Evolutionary conservation across 495 filamentous ascomycete genomes (phyloP).

Genomic region (Glonium stellatum): DNA sequence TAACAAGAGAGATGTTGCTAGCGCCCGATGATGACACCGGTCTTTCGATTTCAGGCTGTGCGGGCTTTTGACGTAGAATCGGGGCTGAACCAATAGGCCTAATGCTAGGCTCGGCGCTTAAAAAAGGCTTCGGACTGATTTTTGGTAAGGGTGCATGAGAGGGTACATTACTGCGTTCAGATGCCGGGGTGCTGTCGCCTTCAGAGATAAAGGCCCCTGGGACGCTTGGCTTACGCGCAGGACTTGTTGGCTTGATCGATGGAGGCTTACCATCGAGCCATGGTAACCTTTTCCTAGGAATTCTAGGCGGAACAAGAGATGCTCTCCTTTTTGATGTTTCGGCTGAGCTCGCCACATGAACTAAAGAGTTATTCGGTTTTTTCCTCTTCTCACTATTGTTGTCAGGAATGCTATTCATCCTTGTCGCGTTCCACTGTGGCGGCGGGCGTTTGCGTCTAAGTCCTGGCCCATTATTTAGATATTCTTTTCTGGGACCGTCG

Average conservation of each 20-base stretch:
- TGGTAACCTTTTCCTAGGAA: slow-evolving; percentile 12
- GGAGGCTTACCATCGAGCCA: slow-evolving; percentile 25
- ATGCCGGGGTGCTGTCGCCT: neutral
- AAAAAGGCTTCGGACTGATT: neutral
- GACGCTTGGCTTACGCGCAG: neutral
- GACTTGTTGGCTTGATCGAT: neutral
- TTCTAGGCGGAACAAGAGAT: slow-evolving; percentile 1
- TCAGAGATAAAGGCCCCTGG: neutral
- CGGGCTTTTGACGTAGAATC: slow-evolving; percentile 5
- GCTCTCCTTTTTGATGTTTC: neutral
- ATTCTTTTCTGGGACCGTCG: too few species aligned
- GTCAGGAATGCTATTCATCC: too few species aligned
- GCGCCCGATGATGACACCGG: slow-evolving; percentile 5
- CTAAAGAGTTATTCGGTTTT: too few species aligned
- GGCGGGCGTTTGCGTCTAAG: too few species aligned
- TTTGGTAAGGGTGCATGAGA: neutral
- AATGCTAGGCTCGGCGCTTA: neutral
- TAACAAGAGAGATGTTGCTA: slow-evolving; percentile 1
- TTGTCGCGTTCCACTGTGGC: too few species aligned
- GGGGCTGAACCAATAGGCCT: slow-evolving; percentile 13
- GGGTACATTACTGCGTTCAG: neutral
- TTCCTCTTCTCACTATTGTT: too few species aligned
- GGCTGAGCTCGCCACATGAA: too few species aligned
- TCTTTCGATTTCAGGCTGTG: neutral
- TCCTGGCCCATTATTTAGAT: too few species aligned